Evolutionary conservation across 2,329 filamentous ascomycete species (phyloP), one percentile per base, ranked within the genome.

Genomic region (Exserohilum rostratum): DNA sequence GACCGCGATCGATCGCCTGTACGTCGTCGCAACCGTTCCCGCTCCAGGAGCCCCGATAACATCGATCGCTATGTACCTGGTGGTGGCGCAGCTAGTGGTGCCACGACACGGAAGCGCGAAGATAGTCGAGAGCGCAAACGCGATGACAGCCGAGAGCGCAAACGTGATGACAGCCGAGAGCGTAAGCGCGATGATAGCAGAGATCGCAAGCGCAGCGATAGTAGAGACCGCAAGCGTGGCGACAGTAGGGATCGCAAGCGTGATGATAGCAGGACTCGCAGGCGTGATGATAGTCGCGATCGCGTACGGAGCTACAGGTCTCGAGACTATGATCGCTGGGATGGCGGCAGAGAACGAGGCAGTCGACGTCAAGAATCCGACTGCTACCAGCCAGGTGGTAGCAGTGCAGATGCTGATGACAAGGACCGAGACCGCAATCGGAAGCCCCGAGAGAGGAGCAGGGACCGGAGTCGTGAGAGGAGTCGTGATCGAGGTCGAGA

Each of bases 261-360:
- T 6, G 60, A 64, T 20, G 53, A 65, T n/a, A 59, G 56, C n/a
- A 42, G 61, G 37, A 76, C 78, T 34, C 68, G 76, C 6, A 78
- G 79, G 30, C 68, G 75, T 5, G 76, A 74, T 2, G 53, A 56
- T 4, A 63, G 80, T 22, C 68, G 75, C 7, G 76, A 75, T 5
- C 68, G 69, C 3, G 51, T 54, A n/a, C 64, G 62, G 3, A 62
- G 76, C 52, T 78, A 78, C 13, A 67, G 77, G 6, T 76, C 77
- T 13, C 70, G 77, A 2, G 77, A 80, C 17, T 73, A 78, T 13
- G 77, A 76, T 17, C 69, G 72, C 4, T 71, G 68, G 66, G 69
- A 71, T 15, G 64, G 61, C 6, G 64, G 66, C 13, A 56, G 60
- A 29, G 55, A 50, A 39, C 62, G 62, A 4, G 62, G 58, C 5